Evolutionary conservation across 768 basidiomycete species (phyloP).

Genomic region (Coprinellus aureogranulatus): DNA sequence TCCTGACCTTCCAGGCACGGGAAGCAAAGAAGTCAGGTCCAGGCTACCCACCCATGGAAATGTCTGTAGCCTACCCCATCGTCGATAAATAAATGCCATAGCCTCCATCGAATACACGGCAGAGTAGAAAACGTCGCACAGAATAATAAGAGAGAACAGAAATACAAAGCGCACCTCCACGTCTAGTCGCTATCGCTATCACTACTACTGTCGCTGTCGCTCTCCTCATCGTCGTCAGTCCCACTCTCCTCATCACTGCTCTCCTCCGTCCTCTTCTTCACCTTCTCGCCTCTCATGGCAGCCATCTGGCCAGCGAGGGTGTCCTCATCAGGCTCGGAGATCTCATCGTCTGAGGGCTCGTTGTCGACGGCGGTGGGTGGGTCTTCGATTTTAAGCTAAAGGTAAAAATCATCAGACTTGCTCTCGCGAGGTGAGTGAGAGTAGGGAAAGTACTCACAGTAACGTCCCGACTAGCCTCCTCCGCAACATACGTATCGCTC

Average conservation of each 20-base stretch:
- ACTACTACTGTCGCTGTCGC: constrained; percentile 42
- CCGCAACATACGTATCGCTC: constrained; percentile 87
- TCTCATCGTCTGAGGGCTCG: constrained; percentile 78
- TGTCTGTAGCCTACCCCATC: too few relatives aligned
- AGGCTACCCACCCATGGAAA: too few relatives aligned
- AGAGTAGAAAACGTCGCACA: too few relatives aligned
- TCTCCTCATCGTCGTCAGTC: constrained; percentile 43
- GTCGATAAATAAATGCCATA: too few relatives aligned
- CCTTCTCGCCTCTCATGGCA: constrained; percentile 82
- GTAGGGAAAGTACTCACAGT: constrained; percentile 33
- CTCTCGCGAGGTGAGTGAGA: neutral
- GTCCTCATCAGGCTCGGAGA: constrained; percentile 98
- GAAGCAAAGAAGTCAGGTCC: too few relatives aligned
- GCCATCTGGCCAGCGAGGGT: constrained; percentile 97
- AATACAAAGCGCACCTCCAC: neutral
- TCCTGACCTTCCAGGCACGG: too few relatives aligned
- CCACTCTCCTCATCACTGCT: constrained; percentile 49
- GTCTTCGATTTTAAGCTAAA: constrained; percentile 77
- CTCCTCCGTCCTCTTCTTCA: constrained; percentile 57
- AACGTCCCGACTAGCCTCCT: constrained; percentile 69
- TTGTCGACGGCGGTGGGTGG: constrained; percentile 52
- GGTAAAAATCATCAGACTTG: neutral
- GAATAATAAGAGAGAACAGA: neutral
- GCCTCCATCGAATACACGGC: too few relatives aligned
- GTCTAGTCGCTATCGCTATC: constrained; percentile 12